Conservation (phyloP, 2,329 filamentous ascomycete species). For the Chaetomiaceae sp. region DNA sequence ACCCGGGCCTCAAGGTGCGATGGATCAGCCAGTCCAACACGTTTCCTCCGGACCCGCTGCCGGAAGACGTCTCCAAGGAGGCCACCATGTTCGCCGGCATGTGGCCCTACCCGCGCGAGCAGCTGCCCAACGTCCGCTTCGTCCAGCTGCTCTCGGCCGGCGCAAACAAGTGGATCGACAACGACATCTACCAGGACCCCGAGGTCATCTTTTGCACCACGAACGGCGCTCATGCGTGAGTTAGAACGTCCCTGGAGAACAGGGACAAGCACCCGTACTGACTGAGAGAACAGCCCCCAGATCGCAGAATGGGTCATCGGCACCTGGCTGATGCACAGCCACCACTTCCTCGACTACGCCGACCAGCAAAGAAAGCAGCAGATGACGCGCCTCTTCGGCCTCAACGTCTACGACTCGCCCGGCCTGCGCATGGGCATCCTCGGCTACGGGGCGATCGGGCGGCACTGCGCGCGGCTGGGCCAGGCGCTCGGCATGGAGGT, state of each 20-base stretch:
- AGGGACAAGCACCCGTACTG: not conserved
- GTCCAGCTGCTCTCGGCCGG: conserved; percentile 45
- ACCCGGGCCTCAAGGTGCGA: conserved; percentile 37
- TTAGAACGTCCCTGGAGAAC: not conserved
- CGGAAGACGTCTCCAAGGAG: conserved; percentile 33
- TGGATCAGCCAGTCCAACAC: conserved; percentile 28
- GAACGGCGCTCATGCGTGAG: conserved; percentile 41
- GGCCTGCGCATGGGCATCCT: conserved; percentile 38
- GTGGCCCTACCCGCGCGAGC: conserved; percentile 30
- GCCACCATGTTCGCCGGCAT: conserved; percentile 39
- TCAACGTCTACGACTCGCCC: conserved; percentile 30
- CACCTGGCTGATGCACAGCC: conserved; percentile 28
- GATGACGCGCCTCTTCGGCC: conserved; percentile 6
- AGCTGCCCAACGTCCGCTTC: conserved; percentile 37
- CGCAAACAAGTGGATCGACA: conserved; percentile 38
- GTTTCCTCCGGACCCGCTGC: not conserved
- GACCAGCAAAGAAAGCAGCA: conserved; percentile 20
- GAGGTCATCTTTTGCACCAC: conserved; percentile 38
- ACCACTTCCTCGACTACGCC: conserved; percentile 24
- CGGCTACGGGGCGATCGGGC: conserved; percentile 44
- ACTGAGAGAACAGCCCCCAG: conserved; percentile 26
- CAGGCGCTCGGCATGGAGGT: conserved; percentile 62
- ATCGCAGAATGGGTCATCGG: conserved; percentile 33
- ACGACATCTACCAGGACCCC: conserved; percentile 33
- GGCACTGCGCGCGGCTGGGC: conserved; percentile 44